A percentile compares a stretch with the other conserved stretches of the same genome.
phyloP scores from a whole-genome alignment of 2,329 filamentous ascomycete species.

The Thelonectria rubi region DNA sequence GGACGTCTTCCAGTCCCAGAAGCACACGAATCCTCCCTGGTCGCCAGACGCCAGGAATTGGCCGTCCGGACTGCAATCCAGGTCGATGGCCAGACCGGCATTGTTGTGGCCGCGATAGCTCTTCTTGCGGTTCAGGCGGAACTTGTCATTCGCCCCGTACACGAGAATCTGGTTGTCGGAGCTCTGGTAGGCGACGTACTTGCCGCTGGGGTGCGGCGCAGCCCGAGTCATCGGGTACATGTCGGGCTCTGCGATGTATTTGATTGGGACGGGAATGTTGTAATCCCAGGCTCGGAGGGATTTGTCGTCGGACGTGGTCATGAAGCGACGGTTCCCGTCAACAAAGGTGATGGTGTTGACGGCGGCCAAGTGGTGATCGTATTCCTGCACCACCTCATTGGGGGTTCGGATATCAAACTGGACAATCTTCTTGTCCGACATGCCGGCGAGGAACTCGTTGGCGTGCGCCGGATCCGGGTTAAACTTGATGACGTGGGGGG shows the following conservation, averaged over 20 bases:
- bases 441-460: constrained; percentile 93
- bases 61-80: constrained; percentile 88
- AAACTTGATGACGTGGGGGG: constrained; percentile 93
- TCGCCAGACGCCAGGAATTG: constrained; percentile 91
- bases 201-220: constrained; percentile 84
- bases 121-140: constrained; percentile 98
- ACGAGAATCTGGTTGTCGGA: constrained; percentile 97
- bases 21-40: constrained; percentile 87
- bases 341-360: constrained; percentile 98
- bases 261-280: constrained; percentile 97
- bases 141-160: constrained; percentile 93
- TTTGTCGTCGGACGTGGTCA: constrained; percentile 98
- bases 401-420: constrained; percentile 89
- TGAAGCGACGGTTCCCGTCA: constrained; percentile 93
- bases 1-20: constrained; percentile 99
- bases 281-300: constrained; percentile 97
- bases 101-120: constrained; percentile 96
- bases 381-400: constrained; percentile 89
- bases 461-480: constrained; percentile 81
- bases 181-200: constrained; percentile 93
- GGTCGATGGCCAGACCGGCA: constrained; percentile 89
- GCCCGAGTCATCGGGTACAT: constrained; percentile 97
- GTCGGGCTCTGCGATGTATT: constrained; percentile 96
- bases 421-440: constrained; percentile 99
- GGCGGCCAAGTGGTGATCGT: constrained; percentile 97